Evolutionary conservation across 2,329 filamentous ascomycete species (phyloP).

Genomic region (Lasiodiplodia theobromae): DNA sequence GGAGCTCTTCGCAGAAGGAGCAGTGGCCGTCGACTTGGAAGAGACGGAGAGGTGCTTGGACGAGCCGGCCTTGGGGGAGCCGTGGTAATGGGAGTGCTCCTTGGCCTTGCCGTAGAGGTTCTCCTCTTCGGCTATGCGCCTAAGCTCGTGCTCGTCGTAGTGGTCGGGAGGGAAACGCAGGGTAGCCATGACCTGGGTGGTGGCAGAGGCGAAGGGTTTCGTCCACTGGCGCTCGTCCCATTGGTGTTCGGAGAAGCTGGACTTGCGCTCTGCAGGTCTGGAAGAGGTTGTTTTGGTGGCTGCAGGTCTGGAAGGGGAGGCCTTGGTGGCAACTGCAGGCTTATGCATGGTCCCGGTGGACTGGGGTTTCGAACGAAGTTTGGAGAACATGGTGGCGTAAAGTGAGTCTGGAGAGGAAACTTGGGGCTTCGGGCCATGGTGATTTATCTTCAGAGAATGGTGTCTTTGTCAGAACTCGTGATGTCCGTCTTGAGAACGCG

Average conservation of each 20-base stretch:
- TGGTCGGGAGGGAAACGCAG: constrained; percentile 14
- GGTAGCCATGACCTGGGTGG: constrained; percentile 18
- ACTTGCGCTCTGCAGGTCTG: not conserved
- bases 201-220: constrained; percentile 10
- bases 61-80: constrained; percentile 1
- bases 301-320: not conserved
- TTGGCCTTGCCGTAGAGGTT: constrained; percentile 20
- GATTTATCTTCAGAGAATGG: not conserved
- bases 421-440: constrained; percentile 2
- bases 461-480: constrained; percentile 19
- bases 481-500: constrained; percentile 1
- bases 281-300: not conserved
- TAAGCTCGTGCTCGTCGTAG: constrained; percentile 9
- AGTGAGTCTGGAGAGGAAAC: not conserved
- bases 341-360: constrained; percentile 15
- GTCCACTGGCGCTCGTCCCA: constrained; percentile 27
- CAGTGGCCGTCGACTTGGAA: not conserved
- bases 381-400: constrained; percentile 13
- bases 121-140: constrained; percentile 17
- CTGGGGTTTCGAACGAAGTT: constrained; percentile 15
- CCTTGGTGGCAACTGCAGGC: constrained; percentile 20
- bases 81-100: constrained; percentile 4
- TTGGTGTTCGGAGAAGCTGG: constrained; percentile 22
- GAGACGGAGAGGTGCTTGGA: not conserved
- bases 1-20: constrained; percentile 13